Base-by-base conservation (phyloP, 176 grass and related monocot species). In the Elymus sibiricus region DNA sequence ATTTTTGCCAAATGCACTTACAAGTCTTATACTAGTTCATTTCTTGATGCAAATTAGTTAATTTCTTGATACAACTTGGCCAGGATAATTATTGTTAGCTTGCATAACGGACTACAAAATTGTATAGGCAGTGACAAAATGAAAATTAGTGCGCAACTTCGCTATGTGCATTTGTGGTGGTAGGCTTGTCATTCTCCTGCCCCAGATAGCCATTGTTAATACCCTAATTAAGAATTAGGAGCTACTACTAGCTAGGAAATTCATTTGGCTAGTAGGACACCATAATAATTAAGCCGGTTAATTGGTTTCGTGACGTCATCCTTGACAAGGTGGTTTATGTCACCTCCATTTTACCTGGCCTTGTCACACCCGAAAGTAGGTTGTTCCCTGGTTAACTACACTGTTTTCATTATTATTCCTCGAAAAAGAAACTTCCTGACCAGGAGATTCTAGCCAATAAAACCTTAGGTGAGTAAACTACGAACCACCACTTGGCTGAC, bases 251-350 rank as follows among this genome's bases (percentile, higher is more conserved):
- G 42, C 42, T 14, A 47, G 1, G 1, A 6, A 53, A 6, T 53
- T 51, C 47, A 51, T 51, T 17, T 51, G 5, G 47, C 17, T 17
- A 17, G 47, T 6, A 17, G 47, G 47, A 53, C 16, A 19, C 5
- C 16, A 67, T 32, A 4, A 67, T 10, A 16, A 17, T 17, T 16
- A 22, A 69, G 7, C 2, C 1, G 7, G 15, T 28, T 25, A 73
- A 21, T 4, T 76, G 14, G 65, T 66, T 66, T 24, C 5, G 24
- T 79, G 87, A 89, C 19, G 42, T 84, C 87, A 79, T 16, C 64
- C 39, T 40, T 13, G 16, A 5, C 42, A 72, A 64, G 7, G 4
- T 40, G 28, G 22, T 40, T 44, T 51, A 84, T 71, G 87, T 88
- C 81, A 84, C 12, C 34, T 39, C 22, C 11, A 15, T 2, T 25